Percentiles rank a stretch among this genome's conserved stretches.
Evolutionary conservation across 768 basidiomycete species (phyloP).

Genomic region (Hygrophoropsis aurantiaca): DNA sequence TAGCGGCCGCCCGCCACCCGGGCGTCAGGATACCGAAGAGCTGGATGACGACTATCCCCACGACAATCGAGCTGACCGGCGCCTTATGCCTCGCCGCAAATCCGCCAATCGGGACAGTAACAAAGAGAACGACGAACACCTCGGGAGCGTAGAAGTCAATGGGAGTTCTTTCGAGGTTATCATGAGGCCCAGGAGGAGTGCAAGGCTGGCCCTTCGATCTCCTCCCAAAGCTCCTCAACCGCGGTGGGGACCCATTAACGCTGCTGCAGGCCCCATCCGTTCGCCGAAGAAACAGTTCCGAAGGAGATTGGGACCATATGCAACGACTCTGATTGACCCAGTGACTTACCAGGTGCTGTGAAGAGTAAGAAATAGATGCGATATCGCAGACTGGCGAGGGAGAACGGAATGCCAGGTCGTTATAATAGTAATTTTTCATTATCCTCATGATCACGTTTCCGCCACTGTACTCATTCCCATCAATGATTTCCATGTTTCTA

Average conservation of each 20-base stretch:
- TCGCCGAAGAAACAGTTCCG: background rate
- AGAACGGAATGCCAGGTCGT: too few relatives aligned
- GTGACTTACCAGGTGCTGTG: background rate
- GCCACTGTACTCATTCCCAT: too few relatives aligned
- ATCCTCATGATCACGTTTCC: too few relatives aligned
- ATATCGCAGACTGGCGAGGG: too few relatives aligned
- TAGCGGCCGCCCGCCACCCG: constrained; percentile 17
- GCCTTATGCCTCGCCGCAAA: background rate
- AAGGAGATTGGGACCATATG: constrained; percentile 19
- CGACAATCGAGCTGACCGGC: background rate
- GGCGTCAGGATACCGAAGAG: constrained; percentile 13
- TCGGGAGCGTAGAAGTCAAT: constrained; percentile 5
- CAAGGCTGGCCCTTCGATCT: background rate
- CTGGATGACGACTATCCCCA: constrained; percentile 5
- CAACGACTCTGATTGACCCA: constrained; percentile 20
- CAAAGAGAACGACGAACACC: background rate
- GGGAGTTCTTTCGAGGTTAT: background rate
- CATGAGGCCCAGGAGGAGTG: background rate
- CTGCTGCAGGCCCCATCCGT: too few relatives aligned
- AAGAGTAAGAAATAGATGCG: too few relatives aligned
- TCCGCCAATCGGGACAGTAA: background rate
- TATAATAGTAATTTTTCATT: too few relatives aligned
- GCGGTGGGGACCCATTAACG: too few relatives aligned
- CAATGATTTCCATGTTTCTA: too few relatives aligned
- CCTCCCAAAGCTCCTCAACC: too few relatives aligned